Base-by-base conservation (phyloP, 2,329 filamentous ascomycete species). In the Phaeosphaeria sp. region DNA sequence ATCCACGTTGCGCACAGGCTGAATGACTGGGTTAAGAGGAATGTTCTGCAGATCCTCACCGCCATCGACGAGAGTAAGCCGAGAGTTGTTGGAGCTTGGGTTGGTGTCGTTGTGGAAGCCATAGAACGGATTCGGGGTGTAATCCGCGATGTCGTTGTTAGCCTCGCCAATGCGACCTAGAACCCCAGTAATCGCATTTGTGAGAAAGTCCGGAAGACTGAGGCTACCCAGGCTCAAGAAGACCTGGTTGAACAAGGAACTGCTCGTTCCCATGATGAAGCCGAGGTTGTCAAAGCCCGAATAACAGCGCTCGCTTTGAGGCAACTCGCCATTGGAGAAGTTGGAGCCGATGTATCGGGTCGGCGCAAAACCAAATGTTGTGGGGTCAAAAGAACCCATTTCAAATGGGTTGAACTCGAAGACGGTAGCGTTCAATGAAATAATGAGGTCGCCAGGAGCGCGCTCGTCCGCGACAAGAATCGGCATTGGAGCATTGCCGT, bases 191-290 rank as follows among this genome's bases (percentile, higher is more conserved):
- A 91, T 67, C 20, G 84, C 82, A 5, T 80, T 67, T 50, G 83
- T 80, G 39, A 92, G 76, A 30, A 84, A 75, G 5, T 70, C 72
- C 2, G 82, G 82, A 7, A 87, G 69, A 33, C 83, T 73, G 24
- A 79, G 76, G 21, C 77, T 75, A 9, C 91, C 84, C 54, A 94
- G 80, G 11, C 86, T 78, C 2, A 93, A 81, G 18, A 96, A 78
- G 67, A 91, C 85, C 67, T 88, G 82, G 79, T 96, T 97, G 83
- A 97, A 97, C 1, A 97, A 83, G 0, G 91, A 90, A 1, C 89
- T 92, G 21, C 89, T 92, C 0, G 93, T 96, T 50, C 93, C 93
- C 87, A 96, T 92, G 24, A 96, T 81, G 71, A 86, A 97, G 6
- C 91, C 91, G 22, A 86, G 85, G 67, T 93, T 93, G 77, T 97